Base-by-base conservation (phyloP, 306 rosid genomes). In the Purshia tridentata region DNA sequence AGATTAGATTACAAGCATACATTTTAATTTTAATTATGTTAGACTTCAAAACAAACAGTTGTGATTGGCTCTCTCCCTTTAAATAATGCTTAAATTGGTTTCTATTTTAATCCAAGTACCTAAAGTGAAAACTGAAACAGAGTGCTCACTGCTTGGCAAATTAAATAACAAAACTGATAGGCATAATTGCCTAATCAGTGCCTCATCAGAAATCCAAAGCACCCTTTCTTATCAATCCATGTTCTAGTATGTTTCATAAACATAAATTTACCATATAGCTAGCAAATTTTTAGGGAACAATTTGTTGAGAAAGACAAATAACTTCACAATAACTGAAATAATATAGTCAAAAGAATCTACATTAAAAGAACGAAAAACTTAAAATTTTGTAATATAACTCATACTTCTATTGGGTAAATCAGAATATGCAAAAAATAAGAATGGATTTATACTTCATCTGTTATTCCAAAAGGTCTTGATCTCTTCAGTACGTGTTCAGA, bases 401-500 rank as follows among this genome's bases (percentile, higher is more conserved):
- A 42, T 59, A 77, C 70, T 62, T 75, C 69, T 19, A 66, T 57
- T 37, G 52, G 42, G 48, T 37, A 67, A 77, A 78, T 52, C 76
- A 74, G 44, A 67, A 78, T 63, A 78, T 57, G 72, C 22, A 68
- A 53, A 16, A 61, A 73, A 23, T 23, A 42, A 59, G 22, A 63
- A 68, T 41, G 68, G 72, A 81, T 58, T 71, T 59, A 73, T 90
- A 95, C 99, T 77, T 95, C 99, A 72, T 95, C 98, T 51, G 93
- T 76, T 81, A 89, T 76, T 83, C 96, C 96, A 53, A 95, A 91
- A 67, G 97, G 93, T 80, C 96, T 90, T 74, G 98, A 77, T 85
- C 98, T 86, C 95, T 95, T 95, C 84, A 95, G 54, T 70, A 88
- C 96, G 76, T 86, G 92, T 70, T 95, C 99, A 81, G 97, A 92